Conservation (phyloP, 176 grass and related monocot genomes). For the Aegilops longissima region DNA sequence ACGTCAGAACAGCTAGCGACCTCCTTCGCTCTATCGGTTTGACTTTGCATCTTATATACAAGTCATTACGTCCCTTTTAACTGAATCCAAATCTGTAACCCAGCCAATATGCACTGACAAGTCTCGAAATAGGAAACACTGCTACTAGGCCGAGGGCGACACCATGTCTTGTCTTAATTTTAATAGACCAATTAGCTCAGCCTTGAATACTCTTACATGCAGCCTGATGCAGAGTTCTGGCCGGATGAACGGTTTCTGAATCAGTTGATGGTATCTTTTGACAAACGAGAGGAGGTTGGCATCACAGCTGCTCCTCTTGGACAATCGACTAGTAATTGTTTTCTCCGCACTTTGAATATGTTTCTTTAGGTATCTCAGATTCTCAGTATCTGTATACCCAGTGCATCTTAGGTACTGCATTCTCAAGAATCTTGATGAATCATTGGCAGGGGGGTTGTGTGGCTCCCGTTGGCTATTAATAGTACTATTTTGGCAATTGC, state of each 20-base stretch:
- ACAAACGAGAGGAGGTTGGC: background rate
- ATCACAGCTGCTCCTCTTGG: background rate
- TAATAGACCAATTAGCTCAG: background rate
- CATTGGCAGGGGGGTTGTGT: background rate
- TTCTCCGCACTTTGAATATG: background rate
- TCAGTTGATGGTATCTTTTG: background rate
- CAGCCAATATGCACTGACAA: background rate
- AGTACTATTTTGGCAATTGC: background rate
- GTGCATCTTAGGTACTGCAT: background rate
- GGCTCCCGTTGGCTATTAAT: background rate
- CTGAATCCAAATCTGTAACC: slow-evolving; percentile 22
- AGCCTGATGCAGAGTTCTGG: background rate
- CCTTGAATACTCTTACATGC: background rate
- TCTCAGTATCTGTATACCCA: background rate
- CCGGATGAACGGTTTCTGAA: slow-evolving; percentile 18
- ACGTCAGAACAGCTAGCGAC: slow-evolving; percentile 3
- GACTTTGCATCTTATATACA: slow-evolving; percentile 42
- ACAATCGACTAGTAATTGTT: background rate
- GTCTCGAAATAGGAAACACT: slow-evolving; percentile 1
- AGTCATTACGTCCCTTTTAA: background rate
- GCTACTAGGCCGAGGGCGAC: slow-evolving; percentile 11
- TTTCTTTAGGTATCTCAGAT: background rate
- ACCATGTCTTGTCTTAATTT: background rate
- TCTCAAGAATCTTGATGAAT: slow-evolving; percentile 21
- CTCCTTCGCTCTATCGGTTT: background rate